Base-by-base conservation (phyloP, 805 yeast genomes). In the Myxozyma lipomycoides region DNA sequence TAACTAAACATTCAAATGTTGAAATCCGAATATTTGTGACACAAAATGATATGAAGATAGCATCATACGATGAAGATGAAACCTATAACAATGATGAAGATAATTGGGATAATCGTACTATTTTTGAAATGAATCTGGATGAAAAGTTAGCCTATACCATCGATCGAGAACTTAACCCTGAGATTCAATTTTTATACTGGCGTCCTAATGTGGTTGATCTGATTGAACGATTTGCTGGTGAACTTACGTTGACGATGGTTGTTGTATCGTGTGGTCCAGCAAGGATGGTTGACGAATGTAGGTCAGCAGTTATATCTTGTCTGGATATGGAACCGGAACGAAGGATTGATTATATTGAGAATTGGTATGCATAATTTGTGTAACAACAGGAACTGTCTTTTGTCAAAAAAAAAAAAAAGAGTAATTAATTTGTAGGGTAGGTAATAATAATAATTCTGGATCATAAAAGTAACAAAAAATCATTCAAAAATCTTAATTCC, bases 261-360 rank as follows among this genome's bases (percentile, higher is more conserved):
- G 74, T 81, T 39, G 70, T 81, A 25, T 73, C 79, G 1, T 83
- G 88, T 69, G 88, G 88, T 3, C 84, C 82, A 44, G 75, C 81
- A 26, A 49, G 63, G 1, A 74, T 81, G 73, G 80, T 75, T 60
- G 91, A 85, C 62, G 69, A 68, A 2, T 53, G 81, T 17, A 73
- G 91, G 63, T 64, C 71, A 34, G 62, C 73, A 3, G 73, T 81
- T n/a, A 71, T 75, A 9, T 56, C 69, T 38, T 64, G 75, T 49
- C 63, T 80, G 45, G 67, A 71, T 30, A 51, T 70, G 45, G 64
- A 69, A 46, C 48, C 48, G 64, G 73, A 15, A 70, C 75, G 40
- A 73, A 85, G 70, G 40, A 76, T 85, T 18, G 90, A 83, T 54
- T 81, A 81, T 61, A 82, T 73, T 62, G 95, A 87, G 64, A 90